These are phyloP conservation scores for Penicillium brasilianum DNA, from an alignment of 2,329 filamentous ascomycete species.

Conservation along the genomic window DNA sequence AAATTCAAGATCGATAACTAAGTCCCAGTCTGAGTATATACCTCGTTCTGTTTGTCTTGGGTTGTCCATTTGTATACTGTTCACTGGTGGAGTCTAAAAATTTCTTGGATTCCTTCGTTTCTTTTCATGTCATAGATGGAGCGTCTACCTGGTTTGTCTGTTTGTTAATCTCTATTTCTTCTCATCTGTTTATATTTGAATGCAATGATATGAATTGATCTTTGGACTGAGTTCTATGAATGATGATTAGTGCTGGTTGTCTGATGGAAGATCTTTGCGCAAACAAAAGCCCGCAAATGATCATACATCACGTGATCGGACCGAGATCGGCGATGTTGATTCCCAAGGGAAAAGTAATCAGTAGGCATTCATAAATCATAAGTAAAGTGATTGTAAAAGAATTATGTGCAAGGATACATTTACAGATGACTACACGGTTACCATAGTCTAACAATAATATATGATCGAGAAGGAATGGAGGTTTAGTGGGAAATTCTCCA, in stretches of 20 bases:
- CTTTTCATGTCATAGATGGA: slow-evolving; percentile 34
- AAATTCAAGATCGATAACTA: slow-evolving; percentile 77
- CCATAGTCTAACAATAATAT: no score
- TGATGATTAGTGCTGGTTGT: no score
- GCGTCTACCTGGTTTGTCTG: slow-evolving; percentile 26
- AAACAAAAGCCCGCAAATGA: no score
- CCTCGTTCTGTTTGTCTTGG: background rate
- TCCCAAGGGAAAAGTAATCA: background rate
- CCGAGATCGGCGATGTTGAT: slow-evolving; percentile 14
- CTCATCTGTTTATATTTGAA: slow-evolving; percentile 16
- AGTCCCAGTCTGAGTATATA: background rate
- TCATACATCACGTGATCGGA: slow-evolving; percentile 9
- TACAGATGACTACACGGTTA: no score
- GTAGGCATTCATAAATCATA: no score
- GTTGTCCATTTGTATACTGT: background rate
- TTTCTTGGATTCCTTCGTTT: slow-evolving; percentile 12
- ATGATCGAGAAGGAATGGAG: no score
- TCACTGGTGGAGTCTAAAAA: slow-evolving; percentile 14
- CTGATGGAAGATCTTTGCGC: no score
- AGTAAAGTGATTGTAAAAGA: no score
- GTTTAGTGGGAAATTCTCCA: background rate
- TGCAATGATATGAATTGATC: slow-evolving; percentile 14
- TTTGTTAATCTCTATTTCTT: slow-evolving; percentile 21
- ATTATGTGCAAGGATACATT: no score
- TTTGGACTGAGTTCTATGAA: no score